Conservation (phyloP, 2,329 filamentous ascomycete genomes). For the Aspergillus sergii region DNA sequence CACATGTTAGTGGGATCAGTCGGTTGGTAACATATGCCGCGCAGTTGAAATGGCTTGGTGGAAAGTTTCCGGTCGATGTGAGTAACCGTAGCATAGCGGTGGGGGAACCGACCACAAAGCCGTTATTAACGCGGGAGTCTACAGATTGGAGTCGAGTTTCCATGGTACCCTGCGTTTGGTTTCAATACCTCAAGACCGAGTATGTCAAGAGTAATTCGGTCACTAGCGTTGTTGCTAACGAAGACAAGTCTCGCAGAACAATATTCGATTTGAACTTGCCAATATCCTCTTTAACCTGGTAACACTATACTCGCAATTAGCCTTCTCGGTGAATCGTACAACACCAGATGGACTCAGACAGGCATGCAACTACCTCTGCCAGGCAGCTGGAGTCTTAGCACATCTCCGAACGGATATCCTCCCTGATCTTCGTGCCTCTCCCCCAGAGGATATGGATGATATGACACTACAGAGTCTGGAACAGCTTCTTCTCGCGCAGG, state of each 20-base stretch:
- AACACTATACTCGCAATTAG: conserved; percentile 90
- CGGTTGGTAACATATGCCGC: conserved; percentile 91
- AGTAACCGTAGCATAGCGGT: conserved; percentile 27
- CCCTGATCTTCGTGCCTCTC: conserved; percentile 78
- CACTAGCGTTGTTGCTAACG: neutral
- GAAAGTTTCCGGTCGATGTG: conserved; percentile 95
- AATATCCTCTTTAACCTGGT: conserved; percentile 94
- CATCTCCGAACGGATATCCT: conserved; percentile 77
- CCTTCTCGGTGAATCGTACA: conserved; percentile 74
- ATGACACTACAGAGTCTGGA: conserved; percentile 82
- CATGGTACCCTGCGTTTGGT: conserved; percentile 91
- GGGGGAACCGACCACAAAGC: neutral
- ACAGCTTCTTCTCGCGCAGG: conserved; percentile 84
- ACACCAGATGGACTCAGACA: conserved; percentile 82
- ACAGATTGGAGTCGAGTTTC: conserved; percentile 90
- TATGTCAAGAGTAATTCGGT: conserved; percentile 25
- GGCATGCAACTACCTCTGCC: conserved; percentile 87
- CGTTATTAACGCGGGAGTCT: conserved; percentile 11
- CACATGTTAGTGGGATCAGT: conserved; percentile 81
- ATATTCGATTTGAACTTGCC: conserved; percentile 78
- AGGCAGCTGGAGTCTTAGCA: conserved; percentile 78
- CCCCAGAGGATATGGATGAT: conserved; percentile 94
- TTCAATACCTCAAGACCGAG: conserved; percentile 78
- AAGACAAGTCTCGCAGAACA: conserved; percentile 60
- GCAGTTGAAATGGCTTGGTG: conserved; percentile 88